Percentiles rank a stretch among this genome's conserved stretches.
Evolutionary conservation across 352 stramenopile genomes (phyloP).

Genomic region (Globisporangium cederbergense): DNA sequence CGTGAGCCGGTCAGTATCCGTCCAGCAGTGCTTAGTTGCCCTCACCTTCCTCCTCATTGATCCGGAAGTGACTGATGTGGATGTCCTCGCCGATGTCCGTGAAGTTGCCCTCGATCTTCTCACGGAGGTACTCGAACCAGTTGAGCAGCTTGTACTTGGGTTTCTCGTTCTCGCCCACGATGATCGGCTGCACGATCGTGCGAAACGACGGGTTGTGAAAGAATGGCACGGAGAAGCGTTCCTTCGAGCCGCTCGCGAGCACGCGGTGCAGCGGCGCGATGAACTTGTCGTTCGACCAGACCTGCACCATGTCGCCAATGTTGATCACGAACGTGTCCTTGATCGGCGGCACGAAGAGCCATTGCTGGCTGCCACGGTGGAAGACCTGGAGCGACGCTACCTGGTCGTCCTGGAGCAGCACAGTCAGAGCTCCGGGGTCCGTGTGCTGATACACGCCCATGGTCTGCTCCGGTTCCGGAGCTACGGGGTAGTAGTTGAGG

Average conservation of each 20-base stretch:
- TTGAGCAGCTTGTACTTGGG: slow-evolving; percentile 46
- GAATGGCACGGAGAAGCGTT: slow-evolving; percentile 27
- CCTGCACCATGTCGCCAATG: slow-evolving; percentile 52
- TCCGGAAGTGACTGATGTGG: slow-evolving; percentile 76
- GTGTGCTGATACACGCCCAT: slow-evolving; percentile 46
- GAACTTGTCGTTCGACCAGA: slow-evolving; percentile 52
- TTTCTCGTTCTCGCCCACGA: slow-evolving; percentile 9
- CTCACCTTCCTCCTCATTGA: background rate
- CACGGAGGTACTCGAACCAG: slow-evolving; percentile 70
- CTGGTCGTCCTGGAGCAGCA: slow-evolving; percentile 45
- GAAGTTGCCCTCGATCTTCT: slow-evolving; percentile 76
- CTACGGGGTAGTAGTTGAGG: slow-evolving; percentile 85
- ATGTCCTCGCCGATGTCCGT: slow-evolving; percentile 68
- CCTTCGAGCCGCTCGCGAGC: slow-evolving; percentile 17
- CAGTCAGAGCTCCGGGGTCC: slow-evolving; percentile 38
- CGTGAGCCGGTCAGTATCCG: no score
- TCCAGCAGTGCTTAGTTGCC: no score
- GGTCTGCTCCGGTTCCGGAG: slow-evolving; percentile 23
- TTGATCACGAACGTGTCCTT: slow-evolving; percentile 51
- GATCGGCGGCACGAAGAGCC: slow-evolving; percentile 33
- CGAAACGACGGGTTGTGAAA: slow-evolving; percentile 38
- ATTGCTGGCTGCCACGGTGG: slow-evolving; percentile 32
- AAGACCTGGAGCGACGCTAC: slow-evolving; percentile 45
- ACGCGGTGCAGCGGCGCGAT: slow-evolving; percentile 47
- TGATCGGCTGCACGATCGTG: slow-evolving; percentile 32